Evolutionary conservation across 495 filamentous ascomycete species (phyloP), one percentile per base, ranked within the genome.

Genomic region (Penicillium angulare): DNA sequence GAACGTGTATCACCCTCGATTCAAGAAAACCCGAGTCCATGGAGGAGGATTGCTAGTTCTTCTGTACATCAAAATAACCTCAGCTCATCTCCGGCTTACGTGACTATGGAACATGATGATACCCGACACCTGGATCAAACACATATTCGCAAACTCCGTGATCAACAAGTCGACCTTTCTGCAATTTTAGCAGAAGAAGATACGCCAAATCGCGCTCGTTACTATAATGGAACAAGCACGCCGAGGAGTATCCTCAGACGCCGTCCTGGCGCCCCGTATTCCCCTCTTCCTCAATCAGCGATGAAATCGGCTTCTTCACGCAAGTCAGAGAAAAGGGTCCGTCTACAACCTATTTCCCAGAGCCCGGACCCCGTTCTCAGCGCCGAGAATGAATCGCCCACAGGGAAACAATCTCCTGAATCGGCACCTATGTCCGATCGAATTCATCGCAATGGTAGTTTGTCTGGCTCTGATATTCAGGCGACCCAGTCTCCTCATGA

Each of bases 171-270:
- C 22, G 72, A 77, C 44, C 17, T 77, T 0, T 66, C 67, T 21
- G 57, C 54, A 50, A 40, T 73, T 21, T 56, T 73, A 12, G 62
- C 57, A 6, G 56, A 61, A 39, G 65, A 69, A 33, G 59, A 68
- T 46, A 77, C 72, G 2, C 74, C 74, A 12, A 74, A 70, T n/a
- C 69, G 66, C 20, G 57, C 57, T 8, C 64, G 63, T 23, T 77
- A 75, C 52, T 77, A 68, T 41, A 67, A 73, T 45, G 72, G 63
- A 26, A 69, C 60, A 50, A 68, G 65, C 33, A 74, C 66, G 22
- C 67, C 72, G 26, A 43, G 61, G 21, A 62, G 59, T 29, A 53
- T 61, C 27, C 33, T 57, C 6, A 57, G 43, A 20, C 49, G 48
- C n/a, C 53, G 43, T 34, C 56, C 57, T 33, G 48, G 33, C 2